Base-by-base conservation (phyloP, 2,329 filamentous ascomycete species). In the Trichoderma sp. region DNA sequence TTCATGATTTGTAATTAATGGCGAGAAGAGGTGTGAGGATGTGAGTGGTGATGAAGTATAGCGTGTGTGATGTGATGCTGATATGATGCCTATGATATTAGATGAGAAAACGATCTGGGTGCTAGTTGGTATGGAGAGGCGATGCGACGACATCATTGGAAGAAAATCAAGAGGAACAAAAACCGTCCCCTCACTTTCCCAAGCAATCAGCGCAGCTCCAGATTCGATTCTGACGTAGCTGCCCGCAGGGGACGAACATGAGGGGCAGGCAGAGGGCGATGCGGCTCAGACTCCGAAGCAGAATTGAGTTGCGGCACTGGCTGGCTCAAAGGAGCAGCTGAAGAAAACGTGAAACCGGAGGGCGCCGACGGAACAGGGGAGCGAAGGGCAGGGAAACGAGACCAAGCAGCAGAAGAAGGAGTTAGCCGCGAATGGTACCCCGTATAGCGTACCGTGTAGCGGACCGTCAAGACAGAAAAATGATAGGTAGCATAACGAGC, bases 401-500 rank as follows among this genome's bases (percentile, higher is more conserved):
- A 61, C 58, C 58, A 19, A 61, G n/a, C 33, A 61, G 47, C 58
- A 49, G 47, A 60, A n/a, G 4, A 47, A 7, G n/a, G 16, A 29
- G 21, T 61, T 61, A 61, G 58, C 21, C 27, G 58, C 58, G 21
- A 31, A 4, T 47, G 58, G 58, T 61, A 61, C 58, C 58, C 58
- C 58, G 58, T 61, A 61, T 61, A 29, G 37, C 40, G 58, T 47
- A 43, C 40, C 16, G 11, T 35, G 14, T 35, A 14, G 33, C 33
- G 33, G 11, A 10, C 29, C 16, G 29, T n/a, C 40, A 19, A n/a
- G 0, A 21, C n/a, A 1, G 19, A 19, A 29, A 55, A 35, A 33
- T 49, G 47, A 49, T 49, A n/a, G 3, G 10, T 49, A 24, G 47
- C n/a, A 33, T 33, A 21, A n/a, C 47, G 33, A 35, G 33, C 33